Conservation (phyloP, 192 early-diverging fungal species). For the Entophlyctis luteolus region DNA sequence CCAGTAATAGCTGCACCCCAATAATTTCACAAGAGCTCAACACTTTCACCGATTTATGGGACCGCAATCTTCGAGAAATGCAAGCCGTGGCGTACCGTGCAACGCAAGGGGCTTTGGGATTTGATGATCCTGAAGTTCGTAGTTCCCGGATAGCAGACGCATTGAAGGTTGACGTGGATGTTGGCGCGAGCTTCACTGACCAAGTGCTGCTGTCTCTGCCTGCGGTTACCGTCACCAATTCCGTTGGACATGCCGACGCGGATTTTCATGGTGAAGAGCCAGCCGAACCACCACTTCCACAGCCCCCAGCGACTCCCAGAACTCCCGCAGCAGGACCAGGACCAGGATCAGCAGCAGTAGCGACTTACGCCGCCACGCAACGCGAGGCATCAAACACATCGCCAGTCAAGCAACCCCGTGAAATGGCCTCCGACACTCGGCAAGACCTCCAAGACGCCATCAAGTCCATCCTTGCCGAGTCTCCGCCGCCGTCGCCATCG, state of each 20-base stretch:
- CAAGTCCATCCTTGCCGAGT: too few relatives aligned
- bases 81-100: conserved; percentile 7
- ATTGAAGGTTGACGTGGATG: not conserved
- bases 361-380: not conserved
- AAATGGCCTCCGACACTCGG: too few relatives aligned
- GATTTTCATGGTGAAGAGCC: not conserved
- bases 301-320: not conserved
- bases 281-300: not conserved
- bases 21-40: not conserved
- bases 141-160: not conserved
- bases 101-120: conserved; percentile 2
- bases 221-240: not conserved
- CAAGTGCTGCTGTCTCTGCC: not conserved
- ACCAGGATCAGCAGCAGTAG: conserved; percentile 1
- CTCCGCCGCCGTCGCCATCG: too few relatives aligned
- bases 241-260: too few relatives aligned
- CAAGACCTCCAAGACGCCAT: too few relatives aligned
- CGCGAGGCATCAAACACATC: too few relatives aligned
- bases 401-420: too few relatives aligned
- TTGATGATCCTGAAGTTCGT: not conserved
- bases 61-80: not conserved
- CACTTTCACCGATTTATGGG: not conserved
- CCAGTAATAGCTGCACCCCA: not conserved
- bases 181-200: not conserved
- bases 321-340: not conserved